phyloP scores from a whole-genome alignment of 192 early-diverging fungal genomes.

The Blastocladiella britannica region DNA sequence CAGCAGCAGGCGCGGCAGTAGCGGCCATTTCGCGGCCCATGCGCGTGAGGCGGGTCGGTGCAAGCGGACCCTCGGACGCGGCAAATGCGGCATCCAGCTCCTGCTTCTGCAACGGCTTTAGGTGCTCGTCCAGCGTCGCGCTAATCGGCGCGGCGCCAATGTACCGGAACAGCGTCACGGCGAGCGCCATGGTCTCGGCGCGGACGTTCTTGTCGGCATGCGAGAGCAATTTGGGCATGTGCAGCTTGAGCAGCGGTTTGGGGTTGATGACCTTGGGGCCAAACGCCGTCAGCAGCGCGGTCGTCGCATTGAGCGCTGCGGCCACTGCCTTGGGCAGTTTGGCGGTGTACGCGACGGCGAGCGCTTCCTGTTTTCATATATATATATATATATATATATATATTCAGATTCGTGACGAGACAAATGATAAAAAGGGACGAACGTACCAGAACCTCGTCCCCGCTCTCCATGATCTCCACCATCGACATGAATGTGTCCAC shows the following conservation, averaged over 20 bases:
- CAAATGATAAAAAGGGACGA: background rate
- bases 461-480: conserved; percentile 66
- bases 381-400: conserved; percentile 1
- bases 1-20: conserved; percentile 16
- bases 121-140: too few relatives aligned
- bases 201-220: conserved; percentile 86
- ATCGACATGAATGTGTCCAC: conserved; percentile 64
- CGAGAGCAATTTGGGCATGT: conserved; percentile 70
- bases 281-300: conserved; percentile 46
- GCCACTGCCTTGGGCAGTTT: conserved; percentile 86
- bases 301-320: conserved; percentile 36
- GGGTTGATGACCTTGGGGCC: conserved; percentile 56
- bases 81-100: conserved; percentile 75
- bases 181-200: conserved; percentile 52
- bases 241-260: conserved; percentile 74
- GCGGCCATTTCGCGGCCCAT: conserved; percentile 51
- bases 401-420: background rate
- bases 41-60: conserved; percentile 48
- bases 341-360: conserved; percentile 54
- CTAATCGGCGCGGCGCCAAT: conserved; percentile 66
- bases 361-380: conserved; percentile 28
- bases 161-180: conserved; percentile 83
- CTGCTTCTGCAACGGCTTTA: conserved; percentile 88
- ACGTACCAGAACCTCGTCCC: background rate
- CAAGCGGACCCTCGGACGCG: conserved; percentile 34